Percentiles rank a stretch among this genome's conserved stretches.
Evolutionary conservation across 2,329 filamentous ascomycete species (phyloP).

Genomic region (Fusarium beomiforme): DNA sequence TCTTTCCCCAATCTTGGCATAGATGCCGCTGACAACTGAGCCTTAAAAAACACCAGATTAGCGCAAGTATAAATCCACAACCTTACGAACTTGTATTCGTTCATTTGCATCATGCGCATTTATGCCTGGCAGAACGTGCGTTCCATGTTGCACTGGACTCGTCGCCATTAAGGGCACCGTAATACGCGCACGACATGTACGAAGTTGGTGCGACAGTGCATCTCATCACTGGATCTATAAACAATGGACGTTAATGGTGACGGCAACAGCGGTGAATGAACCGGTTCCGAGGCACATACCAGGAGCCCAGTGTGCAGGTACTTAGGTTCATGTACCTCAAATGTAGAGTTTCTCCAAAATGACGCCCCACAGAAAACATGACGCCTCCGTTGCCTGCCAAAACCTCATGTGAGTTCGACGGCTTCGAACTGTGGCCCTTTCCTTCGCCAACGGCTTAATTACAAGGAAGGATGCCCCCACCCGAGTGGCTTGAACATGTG

Average conservation of each 20-base stretch:
- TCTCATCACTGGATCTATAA: constrained; percentile 1
- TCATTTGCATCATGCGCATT: neutral
- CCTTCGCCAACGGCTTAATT: constrained; percentile 31
- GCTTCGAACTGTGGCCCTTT: constrained; percentile 26
- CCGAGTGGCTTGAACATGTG: constrained; percentile 32
- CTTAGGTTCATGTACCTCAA: neutral
- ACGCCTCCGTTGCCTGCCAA: constrained; percentile 25
- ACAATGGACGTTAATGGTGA: neutral
- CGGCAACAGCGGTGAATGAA: constrained; percentile 18
- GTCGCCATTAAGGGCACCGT: constrained; percentile 6
- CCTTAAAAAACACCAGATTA: neutral
- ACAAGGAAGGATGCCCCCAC: constrained; percentile 23
- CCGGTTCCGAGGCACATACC: neutral
- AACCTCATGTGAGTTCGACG: constrained; percentile 20
- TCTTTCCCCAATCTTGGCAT: constrained; percentile 3
- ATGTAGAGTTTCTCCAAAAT: constrained; percentile 4
- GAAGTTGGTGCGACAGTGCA: constrained; percentile 22
- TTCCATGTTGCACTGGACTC: constrained; percentile 9
- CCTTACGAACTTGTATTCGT: neutral
- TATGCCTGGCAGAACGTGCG: neutral
- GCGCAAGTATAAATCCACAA: constrained; percentile 1
- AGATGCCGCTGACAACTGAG: neutral
- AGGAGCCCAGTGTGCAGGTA: neutral
- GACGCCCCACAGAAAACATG: constrained; percentile 7
- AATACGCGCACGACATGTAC: constrained; percentile 31